A percentile compares a stretch with the other conserved stretches of the same genome.
phyloP scores from a whole-genome alignment of 805 yeast species.

The Lipomyces spencermartinsiae region DNA sequence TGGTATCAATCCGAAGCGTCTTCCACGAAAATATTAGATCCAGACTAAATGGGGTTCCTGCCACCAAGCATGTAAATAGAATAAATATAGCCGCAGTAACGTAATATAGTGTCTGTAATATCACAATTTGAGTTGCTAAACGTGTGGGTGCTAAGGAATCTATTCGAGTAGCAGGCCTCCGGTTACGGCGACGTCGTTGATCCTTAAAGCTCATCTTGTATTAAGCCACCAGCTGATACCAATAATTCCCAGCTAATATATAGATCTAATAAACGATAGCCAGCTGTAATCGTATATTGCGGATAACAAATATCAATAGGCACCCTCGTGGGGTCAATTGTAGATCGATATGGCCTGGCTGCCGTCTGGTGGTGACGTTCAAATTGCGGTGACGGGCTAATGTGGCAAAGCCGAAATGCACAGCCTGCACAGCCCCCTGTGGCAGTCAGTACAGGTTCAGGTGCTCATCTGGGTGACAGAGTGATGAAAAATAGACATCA shows the following conservation, averaged over 20 bases:
- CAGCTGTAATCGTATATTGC: background rate
- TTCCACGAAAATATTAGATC: conserved; percentile 85
- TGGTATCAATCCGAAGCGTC: conserved; percentile 70
- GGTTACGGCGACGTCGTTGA: conserved; percentile 18
- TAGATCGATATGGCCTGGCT: too few species aligned
- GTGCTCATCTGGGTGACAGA: too few species aligned
- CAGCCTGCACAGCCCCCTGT: too few species aligned
- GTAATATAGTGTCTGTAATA: conserved; percentile 81
- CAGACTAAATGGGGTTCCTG: conserved; percentile 71
- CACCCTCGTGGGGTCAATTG: too few species aligned
- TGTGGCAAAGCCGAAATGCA: too few species aligned
- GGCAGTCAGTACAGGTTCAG: too few species aligned
- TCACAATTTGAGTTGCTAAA: conserved; percentile 71
- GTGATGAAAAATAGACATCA: too few species aligned
- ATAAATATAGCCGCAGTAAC: conserved; percentile 71
- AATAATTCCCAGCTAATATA: too few species aligned
- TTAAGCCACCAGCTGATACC: too few species aligned
- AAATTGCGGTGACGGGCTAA: too few species aligned
- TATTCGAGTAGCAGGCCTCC: conserved; percentile 37
- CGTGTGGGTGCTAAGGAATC: conserved; percentile 64
- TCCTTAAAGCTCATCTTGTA: conserved; percentile 2
- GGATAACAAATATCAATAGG: too few species aligned
- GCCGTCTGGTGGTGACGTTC: too few species aligned
- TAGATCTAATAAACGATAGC: background rate
- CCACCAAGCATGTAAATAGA: conserved; percentile 65